phyloP scores from a whole-genome alignment of 345 rosid genomes.

The Zanthoxylum bungeanum region DNA sequence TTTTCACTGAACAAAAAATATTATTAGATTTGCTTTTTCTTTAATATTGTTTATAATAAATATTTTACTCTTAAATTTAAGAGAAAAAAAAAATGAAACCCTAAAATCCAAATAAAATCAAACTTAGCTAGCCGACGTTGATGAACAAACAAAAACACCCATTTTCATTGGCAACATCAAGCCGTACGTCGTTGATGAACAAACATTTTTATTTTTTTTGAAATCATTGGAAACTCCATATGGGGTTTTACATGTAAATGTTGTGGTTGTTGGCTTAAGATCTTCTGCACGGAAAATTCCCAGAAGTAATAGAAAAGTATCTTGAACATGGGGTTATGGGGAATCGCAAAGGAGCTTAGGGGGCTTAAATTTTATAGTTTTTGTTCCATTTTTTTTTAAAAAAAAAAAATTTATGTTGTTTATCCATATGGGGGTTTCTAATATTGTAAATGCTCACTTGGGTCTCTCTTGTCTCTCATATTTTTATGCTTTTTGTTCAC shows the following conservation, averaged over 20 bases:
- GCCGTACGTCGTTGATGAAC: too few species aligned
- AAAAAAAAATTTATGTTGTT: background rate
- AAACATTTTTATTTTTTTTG: too few species aligned
- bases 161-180: too few species aligned
- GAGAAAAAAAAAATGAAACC: too few species aligned
- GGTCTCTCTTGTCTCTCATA: background rate
- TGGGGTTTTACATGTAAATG: background rate
- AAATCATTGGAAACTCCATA: too few species aligned
- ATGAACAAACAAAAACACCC: too few species aligned
- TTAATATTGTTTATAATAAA: too few species aligned
- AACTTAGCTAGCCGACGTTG: too few species aligned
- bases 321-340: conserved; percentile 89
- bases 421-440: conserved; percentile 15
- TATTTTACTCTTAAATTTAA: too few species aligned
- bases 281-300: conserved; percentile 98
- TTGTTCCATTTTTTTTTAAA: background rate
- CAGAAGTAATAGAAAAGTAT: conserved; percentile 96
- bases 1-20: too few species aligned
- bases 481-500: conserved; percentile 14
- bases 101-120: too few species aligned
- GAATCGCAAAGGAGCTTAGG: conserved; percentile 86
- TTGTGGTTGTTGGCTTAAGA: conserved; percentile 31
- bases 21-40: too few species aligned
- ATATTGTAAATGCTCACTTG: background rate
- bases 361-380: conserved; percentile 15